These are phyloP conservation scores for Pulveroboletus ravenelii DNA, from an alignment of 768 basidiomycete genomes.

Conservation along the genomic window DNA sequence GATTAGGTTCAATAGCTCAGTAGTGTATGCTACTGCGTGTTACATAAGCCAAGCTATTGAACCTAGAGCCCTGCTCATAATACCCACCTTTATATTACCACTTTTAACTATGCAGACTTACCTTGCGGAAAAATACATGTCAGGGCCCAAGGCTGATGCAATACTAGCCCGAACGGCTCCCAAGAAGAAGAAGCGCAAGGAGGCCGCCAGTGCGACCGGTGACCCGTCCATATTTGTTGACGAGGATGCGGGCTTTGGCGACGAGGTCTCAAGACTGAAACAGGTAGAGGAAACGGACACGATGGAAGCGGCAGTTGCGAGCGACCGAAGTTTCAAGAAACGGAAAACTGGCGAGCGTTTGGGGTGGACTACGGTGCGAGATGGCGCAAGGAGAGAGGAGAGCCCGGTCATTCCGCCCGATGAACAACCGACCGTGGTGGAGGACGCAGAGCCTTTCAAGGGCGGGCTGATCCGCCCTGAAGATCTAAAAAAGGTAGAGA, in stretches of 20 bases:
- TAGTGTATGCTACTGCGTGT: no score
- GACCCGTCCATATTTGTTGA: slow-evolving; percentile 45
- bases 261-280: slow-evolving; percentile 40
- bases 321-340: slow-evolving; percentile 76
- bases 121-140: slow-evolving; percentile 91
- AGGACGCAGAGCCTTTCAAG: slow-evolving; percentile 43
- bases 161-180: slow-evolving; percentile 66
- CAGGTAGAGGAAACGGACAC: slow-evolving; percentile 52
- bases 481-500: slow-evolving; percentile 58
- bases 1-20: no score
- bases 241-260: slow-evolving; percentile 70
- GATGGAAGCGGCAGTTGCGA: slow-evolving; percentile 63
- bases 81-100: not conserved
- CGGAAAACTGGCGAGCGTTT: slow-evolving; percentile 53
- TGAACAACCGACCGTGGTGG: slow-evolving; percentile 63
- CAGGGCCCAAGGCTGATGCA: slow-evolving; percentile 92
- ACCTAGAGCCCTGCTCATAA: no score
- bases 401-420: slow-evolving; percentile 54
- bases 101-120: slow-evolving; percentile 61
- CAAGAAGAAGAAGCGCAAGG: slow-evolving; percentile 68
- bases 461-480: slow-evolving; percentile 79
- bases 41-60: no score
- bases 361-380: slow-evolving; percentile 67
- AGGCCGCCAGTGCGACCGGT: slow-evolving; percentile 20
- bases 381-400: slow-evolving; percentile 43